Base-by-base conservation (phyloP, 2,329 filamentous ascomycete species). In the Ophiosphaerella korrae region DNA sequence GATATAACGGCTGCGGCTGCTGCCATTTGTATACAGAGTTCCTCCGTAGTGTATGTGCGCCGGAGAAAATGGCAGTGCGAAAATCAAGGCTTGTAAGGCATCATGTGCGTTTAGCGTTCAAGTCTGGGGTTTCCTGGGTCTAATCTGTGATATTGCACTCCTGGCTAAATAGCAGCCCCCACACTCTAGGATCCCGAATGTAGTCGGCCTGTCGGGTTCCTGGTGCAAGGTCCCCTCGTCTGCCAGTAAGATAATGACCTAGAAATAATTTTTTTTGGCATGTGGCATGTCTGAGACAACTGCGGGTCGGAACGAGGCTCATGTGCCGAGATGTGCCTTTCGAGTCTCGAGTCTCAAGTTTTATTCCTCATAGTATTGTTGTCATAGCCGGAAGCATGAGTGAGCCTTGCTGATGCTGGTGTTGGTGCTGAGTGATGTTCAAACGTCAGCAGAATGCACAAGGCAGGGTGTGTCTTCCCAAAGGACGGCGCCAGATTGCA, bases 261-360 rank as follows among this genome's bases (percentile, higher is more conserved):
- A 7, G 11, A 12, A 31, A 21, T 16, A 32, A 11, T 24, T 50
- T 45, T 50, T 50, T 50, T 42, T 42, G 37, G 53, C 33, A 42
- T 11, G 32, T 36, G 45, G 40, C 35, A 14, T 48, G 24, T 33
- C 52, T 45, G 45, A 44, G 26, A 40, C 43, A 29, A 14, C 12
- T 18, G 46, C 50, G 43, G 53, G 50, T 34, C 46, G 50, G 50
- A 37, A 41, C 46, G 53, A 55, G 43, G 45, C 45, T 11, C 31
- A 35, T 52, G 24, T 39, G 38, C 43, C 48, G 21, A 35, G 23
- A 39, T 18, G 7, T 7, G 26, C n/a, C 36, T 39, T 8, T 23
- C 18, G 18, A 14, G 13, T 29, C 26, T n/a, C n/a, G n/a, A n/a
- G n/a, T n/a, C n/a, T n/a, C n/a, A n/a, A n/a, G n/a, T n/a, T n/a